Evolutionary conservation across 169 alveolate species (phyloP), one percentile per base, ranked within the genome.

Genomic region (Cryptosporidium xiaoi): DNA sequence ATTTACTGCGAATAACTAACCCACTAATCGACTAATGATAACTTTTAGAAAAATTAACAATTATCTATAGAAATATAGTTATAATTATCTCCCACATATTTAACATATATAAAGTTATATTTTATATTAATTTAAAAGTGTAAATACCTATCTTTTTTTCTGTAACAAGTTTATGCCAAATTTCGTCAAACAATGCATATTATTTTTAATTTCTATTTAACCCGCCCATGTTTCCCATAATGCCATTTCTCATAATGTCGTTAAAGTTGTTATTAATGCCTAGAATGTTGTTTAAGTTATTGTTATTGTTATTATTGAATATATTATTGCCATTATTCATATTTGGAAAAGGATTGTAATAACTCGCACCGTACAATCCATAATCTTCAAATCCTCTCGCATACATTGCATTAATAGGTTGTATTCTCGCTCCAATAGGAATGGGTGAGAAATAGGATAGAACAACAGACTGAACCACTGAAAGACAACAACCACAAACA

Each of bases 341-440:
- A 8, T 67, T 20, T 10, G 56, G 0, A 27, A 50, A 50, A 0
- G 16, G 51, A 16, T 12, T 51, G 33, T 50, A 18, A n/a, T 20
- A 36, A 20, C 15, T 31, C 4, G 34, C 58, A 0, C 34, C 24
- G 58, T 69, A 69, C 6, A 34, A n/a, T 12, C 83, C 83, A 16
- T 69, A 69, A 20, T 69, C 66, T 20, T 69, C 83, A 31, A 51
- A 69, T 51, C 83, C 83, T 69, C 83, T 69, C 7, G 65, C 31
- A 29, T 2, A 18, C 48, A 31, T 34, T 53, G 51, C 51, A 69
- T 51, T 55, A 0, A 69, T 15, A 33, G 83, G 83, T 33, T 69
- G 83, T 12, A 69, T 53, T 55, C 83, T 69, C 16, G 83, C 16
- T 69, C 83, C 83, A 12, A 69, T 13, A 33, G 83, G 83, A 53